Evolutionary conservation across 257 asterid genomes (phyloP).

Genomic region (Petunia secreta): DNA sequence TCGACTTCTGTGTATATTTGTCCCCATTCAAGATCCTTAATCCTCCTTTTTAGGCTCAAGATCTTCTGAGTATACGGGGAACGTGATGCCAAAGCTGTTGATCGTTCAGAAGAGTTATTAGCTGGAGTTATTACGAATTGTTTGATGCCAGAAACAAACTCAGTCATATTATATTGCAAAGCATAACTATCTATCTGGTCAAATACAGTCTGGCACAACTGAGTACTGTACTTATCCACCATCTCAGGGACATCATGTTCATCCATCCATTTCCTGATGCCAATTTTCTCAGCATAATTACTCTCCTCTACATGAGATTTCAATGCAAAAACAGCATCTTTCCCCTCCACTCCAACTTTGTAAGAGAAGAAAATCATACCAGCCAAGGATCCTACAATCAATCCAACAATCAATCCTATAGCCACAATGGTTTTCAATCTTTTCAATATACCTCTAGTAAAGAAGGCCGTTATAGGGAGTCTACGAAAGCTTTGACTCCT

Average conservation of each 20-base stretch:
- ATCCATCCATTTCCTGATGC: conserved; percentile 89
- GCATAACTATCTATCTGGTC: conserved; percentile 85
- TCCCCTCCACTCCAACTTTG: conserved; percentile 91
- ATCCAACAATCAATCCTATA: conserved; percentile 74
- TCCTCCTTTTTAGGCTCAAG: conserved; percentile 48
- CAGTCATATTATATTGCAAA: conserved; percentile 89
- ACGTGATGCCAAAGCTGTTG: conserved; percentile 59
- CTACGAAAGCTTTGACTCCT: conserved; percentile 80
- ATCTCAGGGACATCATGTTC: conserved; percentile 86
- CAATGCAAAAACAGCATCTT: conserved; percentile 78
- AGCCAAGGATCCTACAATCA: conserved; percentile 67
- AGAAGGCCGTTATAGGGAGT: conserved; percentile 59
- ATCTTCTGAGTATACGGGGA: conserved; percentile 74
- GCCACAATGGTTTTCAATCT: conserved; percentile 82
- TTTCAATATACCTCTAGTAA: conserved; percentile 67
- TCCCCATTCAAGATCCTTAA: conserved; percentile 78
- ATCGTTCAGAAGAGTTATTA: conserved; percentile 48
- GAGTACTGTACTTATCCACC: conserved; percentile 77
- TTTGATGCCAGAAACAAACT: conserved; percentile 69
- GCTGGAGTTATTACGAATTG: conserved; percentile 63
- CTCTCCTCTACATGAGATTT: conserved; percentile 86
- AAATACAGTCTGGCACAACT: conserved; percentile 72
- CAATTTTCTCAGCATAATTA: conserved; percentile 88
- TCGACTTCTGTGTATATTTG: conserved; percentile 65
- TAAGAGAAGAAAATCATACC: conserved; percentile 83